Percentiles rank a stretch among this genome's conserved stretches.
Conservation (phyloP, 2,329 filamentous ascomycete species). For the Drechslerella coelobrocha region DNA sequence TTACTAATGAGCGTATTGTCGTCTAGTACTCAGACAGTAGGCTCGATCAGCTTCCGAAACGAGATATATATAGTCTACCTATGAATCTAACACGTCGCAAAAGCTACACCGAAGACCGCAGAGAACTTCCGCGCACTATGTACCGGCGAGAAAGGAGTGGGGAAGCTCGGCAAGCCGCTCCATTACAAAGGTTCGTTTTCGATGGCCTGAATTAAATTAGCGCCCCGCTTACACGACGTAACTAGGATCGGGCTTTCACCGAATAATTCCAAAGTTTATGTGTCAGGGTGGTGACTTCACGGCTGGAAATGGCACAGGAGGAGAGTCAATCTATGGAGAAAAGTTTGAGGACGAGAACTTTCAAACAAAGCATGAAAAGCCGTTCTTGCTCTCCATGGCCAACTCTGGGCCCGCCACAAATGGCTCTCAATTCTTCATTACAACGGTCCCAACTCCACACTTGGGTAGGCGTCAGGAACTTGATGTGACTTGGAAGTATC, state of each 20-base stretch:
- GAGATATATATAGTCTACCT: not conserved
- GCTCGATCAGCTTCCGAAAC: constrained; percentile 36
- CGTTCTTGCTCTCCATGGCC: constrained; percentile 90
- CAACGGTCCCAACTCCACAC: constrained; percentile 66
- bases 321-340: constrained; percentile 87
- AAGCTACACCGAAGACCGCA: constrained; percentile 93
- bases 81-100: constrained; percentile 60
- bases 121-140: constrained; percentile 96
- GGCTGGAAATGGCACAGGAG: constrained; percentile 84
- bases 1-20: constrained; percentile 10
- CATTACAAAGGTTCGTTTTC: constrained; percentile 75
- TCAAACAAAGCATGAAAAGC: constrained; percentile 87
- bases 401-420: constrained; percentile 96
- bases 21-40: constrained; percentile 62
- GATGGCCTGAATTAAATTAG: constrained; percentile 14
- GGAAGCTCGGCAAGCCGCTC: constrained; percentile 81
- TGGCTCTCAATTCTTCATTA: constrained; percentile 97
- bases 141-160: constrained; percentile 91
- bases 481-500: too few relatives aligned
- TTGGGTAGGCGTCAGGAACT: constrained; percentile 1
- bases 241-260: constrained; percentile 96
- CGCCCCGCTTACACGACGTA: constrained; percentile 78
- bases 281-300: constrained; percentile 82
- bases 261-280: constrained; percentile 98
- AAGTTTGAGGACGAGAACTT: constrained; percentile 95